Base-by-base conservation (phyloP, 2,329 filamentous ascomycete genomes). In the Trichoderma koningiopsis region DNA sequence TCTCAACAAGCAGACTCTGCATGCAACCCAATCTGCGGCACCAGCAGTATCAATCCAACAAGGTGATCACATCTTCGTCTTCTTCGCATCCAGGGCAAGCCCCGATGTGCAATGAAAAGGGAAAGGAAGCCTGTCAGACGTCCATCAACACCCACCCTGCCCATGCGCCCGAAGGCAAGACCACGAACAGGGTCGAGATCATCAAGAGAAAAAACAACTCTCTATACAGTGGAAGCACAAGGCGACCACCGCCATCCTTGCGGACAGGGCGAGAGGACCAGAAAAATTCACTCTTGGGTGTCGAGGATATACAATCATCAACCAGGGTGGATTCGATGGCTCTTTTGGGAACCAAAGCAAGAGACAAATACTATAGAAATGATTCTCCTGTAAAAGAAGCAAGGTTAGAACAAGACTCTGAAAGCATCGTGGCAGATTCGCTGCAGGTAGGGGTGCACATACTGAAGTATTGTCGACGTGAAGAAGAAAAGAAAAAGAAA, bases 281-380 rank as follows among this genome's bases (percentile, higher is more conserved):
- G 79, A 83, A 83, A 82, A 85, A 86, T 91, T 94, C 92, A 96
- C 92, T 94, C 92, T 92, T 88, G 90, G 91, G 91, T 84, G 87
- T 86, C 89, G 92, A 92, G 91, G 92, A 92, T 91, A 88, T 92
- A 77, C 77, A 83, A 81, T 96, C 93, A 96, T 96, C 93, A 92
- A 92, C 92, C 92, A 93, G 92, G 92, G 90, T 95, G 88, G 89
- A 89, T 88, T 93, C 91, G 95, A 91, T 93, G 88, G 92, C 94
- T 97, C 87, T 86, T 91, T 88, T 94, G 87, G 89, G 89, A 88
- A 95, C 91, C 89, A 93, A 91, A 96, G 92, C 93, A 89, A 87
- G 86, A 87, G 91, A 94, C 89, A 89, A 92, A 87, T 90, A 94
- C 93, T 97, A 94, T 94, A 97, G 92, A 97, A 96, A 92, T 93